Evolutionary conservation across 2,329 filamentous ascomycete species (phyloP).

Genomic region (Colletotrichum sansevieriae): DNA sequence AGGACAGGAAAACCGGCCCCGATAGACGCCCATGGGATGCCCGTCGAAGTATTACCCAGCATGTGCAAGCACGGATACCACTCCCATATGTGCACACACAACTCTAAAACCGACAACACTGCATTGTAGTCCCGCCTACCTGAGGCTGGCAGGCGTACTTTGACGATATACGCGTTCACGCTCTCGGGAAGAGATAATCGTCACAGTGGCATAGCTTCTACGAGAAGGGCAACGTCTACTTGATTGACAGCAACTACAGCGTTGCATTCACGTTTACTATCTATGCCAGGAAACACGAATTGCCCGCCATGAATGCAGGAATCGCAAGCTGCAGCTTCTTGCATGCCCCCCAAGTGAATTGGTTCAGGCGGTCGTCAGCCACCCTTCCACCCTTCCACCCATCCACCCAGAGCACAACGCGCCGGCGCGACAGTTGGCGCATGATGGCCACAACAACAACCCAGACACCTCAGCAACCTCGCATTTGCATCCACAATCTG

Average conservation of each 20-base stretch:
- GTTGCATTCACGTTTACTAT: neutral
- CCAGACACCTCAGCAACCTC: neutral
- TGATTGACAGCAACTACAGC: neutral
- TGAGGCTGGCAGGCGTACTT: neutral
- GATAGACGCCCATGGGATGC: conserved; percentile 14
- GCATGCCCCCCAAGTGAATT: conserved; percentile 21
- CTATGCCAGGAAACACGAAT: conserved; percentile 17
- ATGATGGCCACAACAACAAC: neutral
- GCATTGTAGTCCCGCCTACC: neutral
- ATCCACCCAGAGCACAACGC: conserved; percentile 15
- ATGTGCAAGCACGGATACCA: conserved; percentile 10
- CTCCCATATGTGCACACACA: no score
- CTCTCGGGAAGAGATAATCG: neutral
- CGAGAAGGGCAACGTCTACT: neutral
- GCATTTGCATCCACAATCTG: conserved; percentile 9
- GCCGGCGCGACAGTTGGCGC: conserved; percentile 14
- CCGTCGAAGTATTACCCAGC: conserved; percentile 12
- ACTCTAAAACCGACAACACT: neutral
- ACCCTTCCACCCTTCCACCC: neutral
- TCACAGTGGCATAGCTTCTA: neutral
- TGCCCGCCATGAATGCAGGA: conserved; percentile 22
- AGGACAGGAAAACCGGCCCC: neutral
- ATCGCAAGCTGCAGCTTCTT: conserved; percentile 20
- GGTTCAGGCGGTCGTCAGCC: conserved; percentile 35
- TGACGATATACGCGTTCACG: neutral